Percentiles rank a stretch among this genome's conserved stretches.
Evolutionary conservation across 2,329 filamentous ascomycete genomes (phyloP).

Genomic region (Neofusicoccum parvum): DNA sequence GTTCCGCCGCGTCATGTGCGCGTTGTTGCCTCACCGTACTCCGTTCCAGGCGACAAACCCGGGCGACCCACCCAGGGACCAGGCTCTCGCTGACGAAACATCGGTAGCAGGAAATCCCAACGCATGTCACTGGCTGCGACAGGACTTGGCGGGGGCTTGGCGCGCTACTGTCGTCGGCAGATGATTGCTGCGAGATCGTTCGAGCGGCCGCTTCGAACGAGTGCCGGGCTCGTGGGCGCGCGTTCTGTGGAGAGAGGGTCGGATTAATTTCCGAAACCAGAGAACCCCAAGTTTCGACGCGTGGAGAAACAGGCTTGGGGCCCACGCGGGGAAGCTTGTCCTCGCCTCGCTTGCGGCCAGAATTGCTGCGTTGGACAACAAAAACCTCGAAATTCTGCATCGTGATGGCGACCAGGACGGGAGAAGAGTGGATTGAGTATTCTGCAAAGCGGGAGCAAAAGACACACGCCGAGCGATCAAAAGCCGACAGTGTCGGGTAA

Average conservation of each 20-base stretch:
- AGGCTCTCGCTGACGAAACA: background rate
- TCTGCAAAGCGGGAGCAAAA: background rate
- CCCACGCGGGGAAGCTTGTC: constrained; percentile 16
- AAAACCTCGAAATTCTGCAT: background rate
- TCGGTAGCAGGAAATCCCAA: background rate
- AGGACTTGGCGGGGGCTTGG: constrained; percentile 6
- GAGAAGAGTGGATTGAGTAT: background rate
- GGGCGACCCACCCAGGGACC: background rate
- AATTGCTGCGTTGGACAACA: background rate
- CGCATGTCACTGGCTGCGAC: background rate
- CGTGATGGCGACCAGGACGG: background rate
- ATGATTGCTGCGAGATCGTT: constrained; percentile 12
- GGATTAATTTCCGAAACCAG: constrained; percentile 13
- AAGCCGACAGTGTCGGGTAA: background rate
- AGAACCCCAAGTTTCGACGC: constrained; percentile 5
- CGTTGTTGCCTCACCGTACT: background rate
- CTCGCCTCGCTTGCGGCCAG: background rate
- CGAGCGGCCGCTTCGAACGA: background rate
- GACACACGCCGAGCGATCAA: background rate
- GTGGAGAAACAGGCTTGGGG: constrained; percentile 7
- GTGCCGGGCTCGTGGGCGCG: background rate
- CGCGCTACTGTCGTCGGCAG: background rate
- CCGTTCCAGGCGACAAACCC: background rate
- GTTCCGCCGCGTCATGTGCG: background rate
- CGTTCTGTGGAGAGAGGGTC: background rate